Evolutionary conservation across 495 filamentous ascomycete genomes (phyloP).

Genomic region (Wilcoxina mikolae): DNA sequence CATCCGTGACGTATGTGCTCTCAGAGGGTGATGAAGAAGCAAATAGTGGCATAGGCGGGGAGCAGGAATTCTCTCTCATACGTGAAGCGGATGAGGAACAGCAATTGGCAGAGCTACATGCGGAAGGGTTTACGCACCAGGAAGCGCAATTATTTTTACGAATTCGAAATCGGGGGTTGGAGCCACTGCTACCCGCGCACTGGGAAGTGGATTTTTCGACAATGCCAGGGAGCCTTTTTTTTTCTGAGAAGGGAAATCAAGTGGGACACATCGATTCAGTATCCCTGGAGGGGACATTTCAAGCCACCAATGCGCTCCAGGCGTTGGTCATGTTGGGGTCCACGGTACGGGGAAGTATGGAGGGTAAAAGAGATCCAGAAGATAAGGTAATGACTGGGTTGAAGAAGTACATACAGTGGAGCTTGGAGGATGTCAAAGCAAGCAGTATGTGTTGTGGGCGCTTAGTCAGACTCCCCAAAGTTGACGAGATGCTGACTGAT

Average conservation of each 20-base stretch:
- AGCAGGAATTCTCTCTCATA: not conserved
- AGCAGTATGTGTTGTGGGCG: not conserved
- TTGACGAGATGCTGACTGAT: not conserved
- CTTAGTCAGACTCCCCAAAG: not conserved
- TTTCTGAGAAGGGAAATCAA: conserved; percentile 25
- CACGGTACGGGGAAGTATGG: conserved; percentile 18
- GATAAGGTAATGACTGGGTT: conserved; percentile 11
- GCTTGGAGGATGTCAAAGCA: conserved; percentile 18
- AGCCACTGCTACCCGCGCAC: conserved; percentile 40
- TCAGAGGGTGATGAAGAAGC: not conserved
- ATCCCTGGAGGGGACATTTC: conserved; percentile 24
- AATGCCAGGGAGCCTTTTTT: conserved; percentile 45
- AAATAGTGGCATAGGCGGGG: not conserved
- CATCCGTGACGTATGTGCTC: not conserved
- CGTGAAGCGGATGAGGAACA: conserved; percentile 12
- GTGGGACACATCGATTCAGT: conserved; percentile 37
- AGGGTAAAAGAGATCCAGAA: conserved; percentile 18
- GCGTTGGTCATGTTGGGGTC: conserved; percentile 20
- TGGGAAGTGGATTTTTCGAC: conserved; percentile 50
- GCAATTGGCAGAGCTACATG: conserved; percentile 12
- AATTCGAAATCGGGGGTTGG: conserved; percentile 43
- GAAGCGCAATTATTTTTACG: conserved; percentile 43
- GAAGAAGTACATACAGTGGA: conserved; percentile 24
- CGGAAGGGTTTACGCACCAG: conserved; percentile 25
- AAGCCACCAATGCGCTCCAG: conserved; percentile 22